Base-by-base conservation (phyloP, 768 basidiomycete genomes). In the Floccularia luteovirens region DNA sequence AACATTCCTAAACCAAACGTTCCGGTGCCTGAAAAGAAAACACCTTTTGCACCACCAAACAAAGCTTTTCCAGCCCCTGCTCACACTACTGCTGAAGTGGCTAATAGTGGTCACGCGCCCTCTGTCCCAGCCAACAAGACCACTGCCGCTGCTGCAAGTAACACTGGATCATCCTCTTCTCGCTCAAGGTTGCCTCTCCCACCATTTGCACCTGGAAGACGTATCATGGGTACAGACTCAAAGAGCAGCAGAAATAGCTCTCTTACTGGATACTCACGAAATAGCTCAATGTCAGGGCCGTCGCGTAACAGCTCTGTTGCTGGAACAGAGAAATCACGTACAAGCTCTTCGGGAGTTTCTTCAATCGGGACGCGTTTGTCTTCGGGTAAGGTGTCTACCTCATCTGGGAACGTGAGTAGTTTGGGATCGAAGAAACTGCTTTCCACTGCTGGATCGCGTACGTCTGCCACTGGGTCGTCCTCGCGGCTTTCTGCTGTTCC, bases 331-430 rank as follows among this genome's bases (percentile, higher is more conserved):
- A 36, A 51, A 6, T 57, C 50, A 1, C 45, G 45, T 14, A 50
- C 45, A 10, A 56, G 48, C 20, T 45, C 48, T 2, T 44, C 43
- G 6, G 12, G 56, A 4, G 60, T 65, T 0, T 70, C 70, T 1
- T 75, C 75, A 0, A 55, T 75, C 10, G 74, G 72, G 1, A 68
- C 67, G 0, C 58, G 64, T 22, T 47, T 38, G 38, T 59, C 53
- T 14, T 37, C 48, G 5, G 38, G 46, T 10, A 51, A 52, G 31
- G 22, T 44, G 16, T 55, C 58, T 4, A 40, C 50, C 6, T 30
- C 5, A 14, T 8, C 50, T 22, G 50, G 52, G 12, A 40, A 23
- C 23, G 54, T 61, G 24, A 53, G 61, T 3, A 67, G 64, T 38
- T 55, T 66, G 58, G 63, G 65, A 14, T 33, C 50, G 24, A 66